Evolutionary conservation across 2,329 filamentous ascomycete genomes (phyloP).

Genomic region (Nemania serpens): DNA sequence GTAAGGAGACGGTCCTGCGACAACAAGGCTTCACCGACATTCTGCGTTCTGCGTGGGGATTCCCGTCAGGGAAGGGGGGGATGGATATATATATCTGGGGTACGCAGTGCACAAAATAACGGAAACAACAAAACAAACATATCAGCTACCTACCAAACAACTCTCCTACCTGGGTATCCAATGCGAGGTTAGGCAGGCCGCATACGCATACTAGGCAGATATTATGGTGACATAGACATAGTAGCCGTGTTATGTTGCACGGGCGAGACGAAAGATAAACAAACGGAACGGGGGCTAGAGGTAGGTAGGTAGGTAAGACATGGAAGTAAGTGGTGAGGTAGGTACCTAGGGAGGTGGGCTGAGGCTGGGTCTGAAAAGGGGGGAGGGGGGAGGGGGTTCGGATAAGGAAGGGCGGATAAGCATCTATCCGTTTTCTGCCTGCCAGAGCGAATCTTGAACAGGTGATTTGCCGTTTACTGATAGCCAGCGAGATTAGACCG

Average conservation of each 20-base stretch:
- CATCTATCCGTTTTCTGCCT: not conserved
- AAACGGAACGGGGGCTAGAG: no score
- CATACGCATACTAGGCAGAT: not conserved
- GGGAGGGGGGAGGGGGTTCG: not conserved
- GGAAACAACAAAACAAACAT: not conserved
- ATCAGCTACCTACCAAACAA: not conserved
- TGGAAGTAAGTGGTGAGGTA: no score
- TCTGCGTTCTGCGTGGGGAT: slow-evolving; percentile 4
- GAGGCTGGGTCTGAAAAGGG: not conserved
- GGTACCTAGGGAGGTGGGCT: no score
- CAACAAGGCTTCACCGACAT: slow-evolving; percentile 24
- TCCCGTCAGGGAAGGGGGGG: not conserved
- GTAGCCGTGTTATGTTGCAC: no score
- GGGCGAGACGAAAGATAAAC: no score
- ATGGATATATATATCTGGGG: not conserved
- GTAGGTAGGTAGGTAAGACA: no score
- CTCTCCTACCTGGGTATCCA: not conserved
- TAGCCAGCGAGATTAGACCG: no score
- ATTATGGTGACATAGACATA: not conserved
- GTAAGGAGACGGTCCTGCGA: no score
- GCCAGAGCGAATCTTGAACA: no score
- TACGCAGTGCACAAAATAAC: not conserved
- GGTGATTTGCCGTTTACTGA: no score
- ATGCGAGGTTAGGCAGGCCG: no score
- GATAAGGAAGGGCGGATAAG: not conserved